These are phyloP conservation scores for Xylona heveae DNA, from an alignment of 495 filamentous ascomycete genomes.

Conservation along the genomic window DNA sequence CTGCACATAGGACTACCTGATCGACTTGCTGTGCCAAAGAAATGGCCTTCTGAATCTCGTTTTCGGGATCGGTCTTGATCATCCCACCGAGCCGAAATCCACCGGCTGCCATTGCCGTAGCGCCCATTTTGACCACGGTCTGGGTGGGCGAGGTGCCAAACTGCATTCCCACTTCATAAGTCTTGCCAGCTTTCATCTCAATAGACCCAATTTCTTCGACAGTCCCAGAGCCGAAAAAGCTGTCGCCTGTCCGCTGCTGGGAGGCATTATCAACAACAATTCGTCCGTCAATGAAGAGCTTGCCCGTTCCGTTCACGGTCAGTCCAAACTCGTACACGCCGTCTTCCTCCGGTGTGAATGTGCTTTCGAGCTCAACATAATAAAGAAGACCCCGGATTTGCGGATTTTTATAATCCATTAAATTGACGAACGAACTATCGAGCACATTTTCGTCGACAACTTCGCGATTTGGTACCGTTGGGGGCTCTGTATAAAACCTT, in stretches of 20 bases:
- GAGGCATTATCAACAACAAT: constrained; percentile 48
- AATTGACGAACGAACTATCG: constrained; percentile 28
- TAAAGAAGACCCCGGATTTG: constrained; percentile 30
- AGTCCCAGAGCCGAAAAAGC: constrained; percentile 39
- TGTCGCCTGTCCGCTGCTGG: constrained; percentile 34
- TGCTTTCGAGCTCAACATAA: constrained; percentile 41
- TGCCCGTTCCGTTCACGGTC: constrained; percentile 53
- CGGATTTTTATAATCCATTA: constrained; percentile 42
- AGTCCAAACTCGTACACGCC: constrained; percentile 59
- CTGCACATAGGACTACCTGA: constrained; percentile 59
- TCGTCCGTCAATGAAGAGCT: constrained; percentile 43
- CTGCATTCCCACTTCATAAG: constrained; percentile 37
- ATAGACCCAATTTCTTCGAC: constrained; percentile 36
- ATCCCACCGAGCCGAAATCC: constrained; percentile 63
- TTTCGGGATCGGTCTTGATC: constrained; percentile 40
- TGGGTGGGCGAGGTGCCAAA: constrained; percentile 44
- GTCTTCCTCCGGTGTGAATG: constrained; percentile 31
- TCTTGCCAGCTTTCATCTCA: constrained; percentile 32
- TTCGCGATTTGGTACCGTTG: constrained; percentile 20
- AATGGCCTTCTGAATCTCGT: constrained; percentile 42
- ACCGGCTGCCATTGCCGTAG: constrained; percentile 37
- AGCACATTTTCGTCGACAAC: constrained; percentile 32
- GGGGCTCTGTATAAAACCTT: constrained; percentile 35
- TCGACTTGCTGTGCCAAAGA: constrained; percentile 39
- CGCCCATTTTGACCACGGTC: constrained; percentile 28